Percentiles rank a stretch among this genome's conserved stretches.
Conservation (phyloP, 176 grass and related monocot species). For the Phoenix dactylifera region DNA sequence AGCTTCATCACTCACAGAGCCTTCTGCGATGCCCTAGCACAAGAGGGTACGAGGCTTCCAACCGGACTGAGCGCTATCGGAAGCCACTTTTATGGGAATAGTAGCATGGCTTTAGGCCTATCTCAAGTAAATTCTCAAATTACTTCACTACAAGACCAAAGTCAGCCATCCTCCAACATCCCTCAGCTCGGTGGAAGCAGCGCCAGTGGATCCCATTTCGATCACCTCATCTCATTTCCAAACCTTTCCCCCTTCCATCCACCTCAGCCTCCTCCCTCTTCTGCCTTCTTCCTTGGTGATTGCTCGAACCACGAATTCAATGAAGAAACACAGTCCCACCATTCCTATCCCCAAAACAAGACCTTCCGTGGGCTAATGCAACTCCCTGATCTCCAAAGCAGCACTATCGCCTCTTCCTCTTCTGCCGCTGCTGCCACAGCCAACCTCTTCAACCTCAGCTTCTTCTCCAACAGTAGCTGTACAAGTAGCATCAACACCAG, state of each 20-base stretch:
- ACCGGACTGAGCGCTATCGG: not conserved
- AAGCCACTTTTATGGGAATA: not conserved
- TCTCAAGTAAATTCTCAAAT: not conserved
- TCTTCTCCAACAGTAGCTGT: slow-evolving; percentile 2
- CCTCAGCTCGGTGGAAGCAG: not conserved
- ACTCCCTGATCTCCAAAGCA: not conserved
- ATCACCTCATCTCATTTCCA: not conserved
- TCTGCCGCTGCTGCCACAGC: not conserved
- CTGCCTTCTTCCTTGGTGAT: no score
- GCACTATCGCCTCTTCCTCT: not conserved
- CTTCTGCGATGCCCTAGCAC: slow-evolving; percentile 9
- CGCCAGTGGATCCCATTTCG: not conserved
- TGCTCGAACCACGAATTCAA: not conserved
- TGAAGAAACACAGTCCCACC: no score
- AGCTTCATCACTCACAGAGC: slow-evolving; percentile 18
- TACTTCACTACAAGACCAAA: not conserved
- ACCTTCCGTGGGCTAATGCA: no score
- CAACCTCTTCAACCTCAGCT: slow-evolving; percentile 7
- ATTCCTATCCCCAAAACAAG: not conserved
- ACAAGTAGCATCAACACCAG: not conserved
- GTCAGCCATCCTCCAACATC: not conserved
- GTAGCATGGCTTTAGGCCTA: not conserved
- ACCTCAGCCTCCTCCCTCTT: not conserved
- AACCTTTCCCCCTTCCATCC: not conserved
- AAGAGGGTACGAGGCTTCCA: slow-evolving; percentile 1